Evolutionary conservation across 495 filamentous ascomycete genomes (phyloP).

Genomic region (Penicillium maclennaniae): DNA sequence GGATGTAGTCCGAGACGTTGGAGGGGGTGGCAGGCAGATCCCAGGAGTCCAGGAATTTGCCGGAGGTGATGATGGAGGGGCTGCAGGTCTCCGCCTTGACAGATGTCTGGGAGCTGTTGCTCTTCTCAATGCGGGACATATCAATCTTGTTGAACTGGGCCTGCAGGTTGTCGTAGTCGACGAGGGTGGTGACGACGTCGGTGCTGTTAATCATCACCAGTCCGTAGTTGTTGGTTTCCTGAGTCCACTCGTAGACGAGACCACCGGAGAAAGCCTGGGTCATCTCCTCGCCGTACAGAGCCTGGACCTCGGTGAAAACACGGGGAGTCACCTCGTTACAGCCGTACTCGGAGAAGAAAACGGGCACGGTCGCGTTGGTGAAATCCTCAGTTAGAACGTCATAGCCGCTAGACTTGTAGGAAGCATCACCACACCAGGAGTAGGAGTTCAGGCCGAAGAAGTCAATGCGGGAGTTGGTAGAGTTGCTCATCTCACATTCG

Average conservation of each 20-base stretch:
- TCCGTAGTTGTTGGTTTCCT: slow-evolving; percentile 79
- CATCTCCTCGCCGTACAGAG: slow-evolving; percentile 81
- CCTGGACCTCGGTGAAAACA: slow-evolving; percentile 74
- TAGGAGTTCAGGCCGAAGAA: slow-evolving; percentile 95
- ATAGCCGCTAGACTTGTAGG: slow-evolving; percentile 67
- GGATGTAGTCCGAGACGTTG: slow-evolving; percentile 50
- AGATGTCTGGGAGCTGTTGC: slow-evolving; percentile 49
- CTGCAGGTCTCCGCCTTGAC: slow-evolving; percentile 57
- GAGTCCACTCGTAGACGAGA: slow-evolving; percentile 80
- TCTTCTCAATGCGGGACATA: slow-evolving; percentile 56
- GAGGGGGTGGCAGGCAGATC: slow-evolving; percentile 58
- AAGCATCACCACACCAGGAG: slow-evolving; percentile 84
- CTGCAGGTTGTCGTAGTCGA: slow-evolving; percentile 74
- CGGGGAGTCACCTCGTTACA: slow-evolving; percentile 82
- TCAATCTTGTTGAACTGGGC: slow-evolving; percentile 71
- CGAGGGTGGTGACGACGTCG: slow-evolving; percentile 56
- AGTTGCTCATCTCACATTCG: slow-evolving; percentile 68
- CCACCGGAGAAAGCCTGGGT: slow-evolving; percentile 75
- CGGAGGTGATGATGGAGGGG: slow-evolving; percentile 55
- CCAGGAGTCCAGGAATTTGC: slow-evolving; percentile 69
- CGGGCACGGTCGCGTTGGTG: slow-evolving; percentile 66
- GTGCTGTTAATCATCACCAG: slow-evolving; percentile 68
- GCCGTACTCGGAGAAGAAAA: slow-evolving; percentile 97
- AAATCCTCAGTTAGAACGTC: slow-evolving; percentile 69
- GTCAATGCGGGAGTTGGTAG: slow-evolving; percentile 64